Percentiles rank a stretch among this genome's conserved stretches.
phyloP scores from a whole-genome alignment of 176 grass and related monocot species.

The barley (Hordeum vulgare) region DNA sequence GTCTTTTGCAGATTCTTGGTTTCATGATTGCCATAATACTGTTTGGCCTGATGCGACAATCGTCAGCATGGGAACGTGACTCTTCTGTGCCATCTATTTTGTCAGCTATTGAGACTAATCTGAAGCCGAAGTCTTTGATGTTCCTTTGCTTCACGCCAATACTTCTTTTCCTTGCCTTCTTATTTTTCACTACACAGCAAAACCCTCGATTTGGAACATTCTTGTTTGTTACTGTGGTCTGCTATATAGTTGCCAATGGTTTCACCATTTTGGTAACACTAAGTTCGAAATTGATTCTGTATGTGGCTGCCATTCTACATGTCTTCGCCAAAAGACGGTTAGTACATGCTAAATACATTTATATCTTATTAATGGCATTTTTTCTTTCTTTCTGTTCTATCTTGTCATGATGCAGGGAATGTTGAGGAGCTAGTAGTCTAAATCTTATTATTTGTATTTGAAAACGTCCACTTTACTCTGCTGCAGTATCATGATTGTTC shows the following conservation, averaged over 20 bases:
- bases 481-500: background rate
- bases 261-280: conserved; percentile 66
- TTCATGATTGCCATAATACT: conserved; percentile 80
- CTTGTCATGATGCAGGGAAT: background rate
- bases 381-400: background rate
- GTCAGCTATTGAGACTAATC: conserved; percentile 70
- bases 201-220: conserved; percentile 59
- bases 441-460: conserved; percentile 1
- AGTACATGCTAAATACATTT: conserved; percentile 9
- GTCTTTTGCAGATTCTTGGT: conserved; percentile 74
- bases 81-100: conserved; percentile 79
- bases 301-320: conserved; percentile 59
- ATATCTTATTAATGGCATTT: background rate
- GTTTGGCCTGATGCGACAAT: conserved; percentile 85
- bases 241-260: conserved; percentile 87
- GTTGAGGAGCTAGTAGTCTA: background rate
- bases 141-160: conserved; percentile 58
- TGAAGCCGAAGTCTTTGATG: conserved; percentile 56
- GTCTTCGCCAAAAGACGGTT: conserved; percentile 79
- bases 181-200: conserved; percentile 31
- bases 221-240: conserved; percentile 50
- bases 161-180: conserved; percentile 49
- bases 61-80: conserved; percentile 80
- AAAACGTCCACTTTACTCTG: background rate
- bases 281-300: conserved; percentile 63